Evolutionary conservation across 2,329 filamentous ascomycete genomes (phyloP).

Genomic region (Hypoxylon sp.): DNA sequence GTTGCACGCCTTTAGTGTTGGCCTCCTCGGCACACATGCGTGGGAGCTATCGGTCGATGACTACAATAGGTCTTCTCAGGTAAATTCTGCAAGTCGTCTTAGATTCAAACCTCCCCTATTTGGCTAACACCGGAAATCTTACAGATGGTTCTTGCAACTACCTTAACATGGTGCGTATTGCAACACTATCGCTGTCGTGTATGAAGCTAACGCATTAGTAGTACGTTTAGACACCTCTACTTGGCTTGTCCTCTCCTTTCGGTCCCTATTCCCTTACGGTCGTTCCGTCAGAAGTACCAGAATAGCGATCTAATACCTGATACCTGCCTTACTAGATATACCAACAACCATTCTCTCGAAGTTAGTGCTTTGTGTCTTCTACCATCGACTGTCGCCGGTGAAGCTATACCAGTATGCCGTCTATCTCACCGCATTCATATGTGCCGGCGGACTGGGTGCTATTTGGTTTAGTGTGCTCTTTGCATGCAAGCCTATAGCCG

Average conservation of each 20-base stretch:
- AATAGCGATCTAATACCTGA: background rate
- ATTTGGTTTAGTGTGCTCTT: slow-evolving; percentile 20
- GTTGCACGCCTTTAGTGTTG: slow-evolving; percentile 7
- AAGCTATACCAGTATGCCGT: slow-evolving; percentile 10
- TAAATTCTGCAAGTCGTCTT: background rate
- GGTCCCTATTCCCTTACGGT: no score
- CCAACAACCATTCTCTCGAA: slow-evolving; percentile 17
- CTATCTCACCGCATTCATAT: slow-evolving; percentile 12
- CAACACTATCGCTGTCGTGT: background rate
- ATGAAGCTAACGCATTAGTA: background rate
- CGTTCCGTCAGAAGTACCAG: background rate
- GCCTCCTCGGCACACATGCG: slow-evolving; percentile 13
- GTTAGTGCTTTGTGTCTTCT: slow-evolving; percentile 19
- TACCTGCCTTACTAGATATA: background rate
- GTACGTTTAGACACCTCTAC: background rate
- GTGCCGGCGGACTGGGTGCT: background rate
- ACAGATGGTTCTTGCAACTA: slow-evolving; percentile 6
- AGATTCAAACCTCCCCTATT: background rate
- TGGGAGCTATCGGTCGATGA: slow-evolving; percentile 22
- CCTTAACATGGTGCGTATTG: background rate
- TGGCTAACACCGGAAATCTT: background rate
- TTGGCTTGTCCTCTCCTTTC: background rate
- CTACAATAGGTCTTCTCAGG: slow-evolving; percentile 2
- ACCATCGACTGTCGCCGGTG: slow-evolving; percentile 19
- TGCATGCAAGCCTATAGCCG: slow-evolving; percentile 19